Conservation (phyloP, 305 asterid species). For the Fraxinus latifolia region DNA sequence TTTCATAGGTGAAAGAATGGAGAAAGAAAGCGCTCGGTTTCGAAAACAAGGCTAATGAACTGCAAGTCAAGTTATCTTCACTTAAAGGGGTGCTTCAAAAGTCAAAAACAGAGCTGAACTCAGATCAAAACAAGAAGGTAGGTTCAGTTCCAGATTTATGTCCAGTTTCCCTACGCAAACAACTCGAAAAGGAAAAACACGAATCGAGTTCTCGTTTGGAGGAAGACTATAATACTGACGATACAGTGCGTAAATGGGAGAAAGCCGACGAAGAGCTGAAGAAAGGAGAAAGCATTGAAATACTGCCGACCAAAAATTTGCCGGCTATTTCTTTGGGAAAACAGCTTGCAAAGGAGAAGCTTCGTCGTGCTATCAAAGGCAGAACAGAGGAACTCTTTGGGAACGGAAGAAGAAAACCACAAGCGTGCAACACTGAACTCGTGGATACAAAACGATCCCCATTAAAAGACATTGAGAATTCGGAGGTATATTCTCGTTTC, state of each 20-base stretch:
- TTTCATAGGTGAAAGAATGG: constrained; percentile 68
- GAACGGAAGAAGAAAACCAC: constrained; percentile 26
- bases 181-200: constrained; percentile 32
- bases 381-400: constrained; percentile 20
- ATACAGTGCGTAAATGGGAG: background rate
- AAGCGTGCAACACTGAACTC: constrained; percentile 19
- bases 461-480: constrained; percentile 45
- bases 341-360: constrained; percentile 67
- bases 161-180: background rate
- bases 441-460: constrained; percentile 33
- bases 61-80: constrained; percentile 34
- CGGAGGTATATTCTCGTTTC: background rate
- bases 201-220: constrained; percentile 18
- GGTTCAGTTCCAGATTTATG: background rate
- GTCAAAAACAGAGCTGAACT: constrained; percentile 18
- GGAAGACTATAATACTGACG: constrained; percentile 20
- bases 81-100: constrained; percentile 37
- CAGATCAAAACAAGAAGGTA: constrained; percentile 5
- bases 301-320: constrained; percentile 9
- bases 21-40: constrained; percentile 44
- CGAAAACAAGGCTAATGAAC: constrained; percentile 51
- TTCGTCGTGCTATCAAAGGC: constrained; percentile 20
- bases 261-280: constrained; percentile 10
- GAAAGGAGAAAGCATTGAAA: constrained; percentile 18
- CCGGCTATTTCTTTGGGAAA: constrained; percentile 53